Conservation (phyloP, 345 rosid genomes). For the Sapria himalayana region DNA sequence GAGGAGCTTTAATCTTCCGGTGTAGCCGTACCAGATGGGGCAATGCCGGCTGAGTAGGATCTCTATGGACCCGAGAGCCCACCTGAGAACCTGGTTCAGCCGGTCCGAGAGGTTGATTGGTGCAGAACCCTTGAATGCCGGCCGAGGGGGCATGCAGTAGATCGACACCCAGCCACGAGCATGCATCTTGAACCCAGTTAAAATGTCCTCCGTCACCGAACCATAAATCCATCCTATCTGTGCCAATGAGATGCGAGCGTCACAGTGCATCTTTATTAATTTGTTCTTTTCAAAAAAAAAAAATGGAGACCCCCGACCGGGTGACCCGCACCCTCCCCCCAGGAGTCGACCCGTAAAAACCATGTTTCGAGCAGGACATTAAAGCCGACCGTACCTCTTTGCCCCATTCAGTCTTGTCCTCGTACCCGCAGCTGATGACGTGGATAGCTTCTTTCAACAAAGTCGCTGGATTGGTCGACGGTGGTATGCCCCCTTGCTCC, state of each 20-base stretch:
- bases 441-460: conserved; percentile 27
- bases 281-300: background rate
- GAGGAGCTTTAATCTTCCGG: conserved; percentile 15
- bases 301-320: background rate
- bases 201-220: conserved; percentile 14
- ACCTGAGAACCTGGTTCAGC: conserved; percentile 24
- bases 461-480: conserved; percentile 16
- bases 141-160: conserved; percentile 20
- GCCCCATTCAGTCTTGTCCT: conserved; percentile 31
- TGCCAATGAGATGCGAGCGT: no score
- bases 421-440: conserved; percentile 27
- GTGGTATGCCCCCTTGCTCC: conserved; percentile 25
- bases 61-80: conserved; percentile 27
- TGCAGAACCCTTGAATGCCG: conserved; percentile 28
- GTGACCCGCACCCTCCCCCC: background rate
- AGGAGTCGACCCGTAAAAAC: no score
- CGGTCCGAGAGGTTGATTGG: conserved; percentile 27
- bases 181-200: conserved; percentile 17
- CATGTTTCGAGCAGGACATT: no score
- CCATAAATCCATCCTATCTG: conserved; percentile 19
- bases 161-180: conserved; percentile 26
- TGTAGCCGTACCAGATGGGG: conserved; percentile 14
- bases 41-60: conserved; percentile 19
- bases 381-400: no score
- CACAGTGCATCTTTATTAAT: no score